Evolutionary conservation across 306 rosid species (phyloP).

Genomic region (Vicia villosa): DNA sequence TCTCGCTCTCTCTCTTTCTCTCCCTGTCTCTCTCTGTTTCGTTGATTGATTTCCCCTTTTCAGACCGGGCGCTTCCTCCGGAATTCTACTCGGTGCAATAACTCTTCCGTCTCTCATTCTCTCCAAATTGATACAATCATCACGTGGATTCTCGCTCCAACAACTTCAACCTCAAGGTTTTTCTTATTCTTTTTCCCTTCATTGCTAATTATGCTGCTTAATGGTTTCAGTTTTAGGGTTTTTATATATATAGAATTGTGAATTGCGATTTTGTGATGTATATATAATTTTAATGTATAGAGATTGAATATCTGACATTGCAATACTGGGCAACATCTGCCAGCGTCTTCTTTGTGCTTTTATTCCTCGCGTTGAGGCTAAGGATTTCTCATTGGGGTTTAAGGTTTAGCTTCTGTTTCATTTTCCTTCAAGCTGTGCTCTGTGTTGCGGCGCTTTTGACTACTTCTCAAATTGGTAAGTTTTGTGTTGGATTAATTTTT

Average conservation of each 20-base stretch:
- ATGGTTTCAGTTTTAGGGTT: background rate
- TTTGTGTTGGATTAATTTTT: slow-evolving; percentile 6
- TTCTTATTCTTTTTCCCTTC: background rate
- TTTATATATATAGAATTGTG: background rate
- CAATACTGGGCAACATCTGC: slow-evolving; percentile 92
- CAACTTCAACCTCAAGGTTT: slow-evolving; percentile 64
- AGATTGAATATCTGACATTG: slow-evolving; percentile 72
- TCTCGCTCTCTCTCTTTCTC: background rate
- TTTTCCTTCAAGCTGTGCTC: slow-evolving; percentile 45
- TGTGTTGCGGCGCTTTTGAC: slow-evolving; percentile 55
- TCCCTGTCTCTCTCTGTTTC: background rate
- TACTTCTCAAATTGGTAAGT: slow-evolving; percentile 59
- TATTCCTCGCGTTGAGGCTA: slow-evolving; percentile 51
- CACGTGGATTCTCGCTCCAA: slow-evolving; percentile 56
- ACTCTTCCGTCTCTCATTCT: slow-evolving; percentile 78
- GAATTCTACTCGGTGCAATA: slow-evolving; percentile 75
- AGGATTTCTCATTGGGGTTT: slow-evolving; percentile 47
- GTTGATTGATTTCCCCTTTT: slow-evolving; percentile 10
- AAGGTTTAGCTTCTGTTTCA: slow-evolving; percentile 51
- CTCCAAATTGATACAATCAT: slow-evolving; percentile 70
- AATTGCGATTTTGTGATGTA: slow-evolving; percentile 25
- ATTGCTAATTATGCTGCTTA: too few relatives aligned
- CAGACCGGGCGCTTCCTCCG: slow-evolving; percentile 88
- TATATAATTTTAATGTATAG: slow-evolving; percentile 46
- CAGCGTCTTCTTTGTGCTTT: slow-evolving; percentile 64